Evolutionary conservation across 2,329 filamentous ascomycete genomes (phyloP).

Genomic region (Exophiala sp.): DNA sequence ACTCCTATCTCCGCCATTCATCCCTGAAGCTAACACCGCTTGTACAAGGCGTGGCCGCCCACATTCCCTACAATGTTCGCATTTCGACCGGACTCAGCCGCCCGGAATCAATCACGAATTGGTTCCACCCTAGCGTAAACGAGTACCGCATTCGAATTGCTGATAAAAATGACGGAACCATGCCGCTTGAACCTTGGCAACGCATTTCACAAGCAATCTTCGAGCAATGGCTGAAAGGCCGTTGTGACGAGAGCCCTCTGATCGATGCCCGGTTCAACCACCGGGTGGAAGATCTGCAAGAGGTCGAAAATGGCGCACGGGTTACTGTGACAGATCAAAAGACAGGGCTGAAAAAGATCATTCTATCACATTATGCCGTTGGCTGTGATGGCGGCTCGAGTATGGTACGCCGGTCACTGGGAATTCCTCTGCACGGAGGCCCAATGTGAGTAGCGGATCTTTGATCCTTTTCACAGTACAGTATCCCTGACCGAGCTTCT

Average conservation of each 20-base stretch:
- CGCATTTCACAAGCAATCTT: conserved; percentile 35
- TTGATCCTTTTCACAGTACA: not conserved
- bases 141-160: conserved; percentile 26
- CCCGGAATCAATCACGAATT: not conserved
- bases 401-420: conserved; percentile 26
- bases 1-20: not conserved
- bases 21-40: too few relatives aligned
- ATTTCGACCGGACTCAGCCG: not conserved
- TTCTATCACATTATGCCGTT: conserved; percentile 28
- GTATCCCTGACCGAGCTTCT: not conserved
- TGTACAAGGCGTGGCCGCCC: not conserved
- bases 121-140: conserved; percentile 14
- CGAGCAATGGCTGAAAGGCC: conserved; percentile 34
- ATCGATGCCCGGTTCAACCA: conserved; percentile 31
- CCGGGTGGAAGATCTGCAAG: conserved; percentile 26
- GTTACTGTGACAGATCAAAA: conserved; percentile 21
- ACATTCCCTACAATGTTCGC: not conserved
- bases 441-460: conserved; percentile 27
- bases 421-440: conserved; percentile 29
- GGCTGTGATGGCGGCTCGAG: conserved; percentile 32
- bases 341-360: conserved; percentile 16
- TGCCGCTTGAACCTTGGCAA: conserved; percentile 33
- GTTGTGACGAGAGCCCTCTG: conserved; percentile 23
- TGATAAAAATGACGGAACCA: conserved; percentile 33
- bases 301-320: conserved; percentile 21